These are phyloP conservation scores for Gaertneriomyces semiglobifer DNA, from an alignment of 192 early-diverging fungal species.

Conservation along the genomic window DNA sequence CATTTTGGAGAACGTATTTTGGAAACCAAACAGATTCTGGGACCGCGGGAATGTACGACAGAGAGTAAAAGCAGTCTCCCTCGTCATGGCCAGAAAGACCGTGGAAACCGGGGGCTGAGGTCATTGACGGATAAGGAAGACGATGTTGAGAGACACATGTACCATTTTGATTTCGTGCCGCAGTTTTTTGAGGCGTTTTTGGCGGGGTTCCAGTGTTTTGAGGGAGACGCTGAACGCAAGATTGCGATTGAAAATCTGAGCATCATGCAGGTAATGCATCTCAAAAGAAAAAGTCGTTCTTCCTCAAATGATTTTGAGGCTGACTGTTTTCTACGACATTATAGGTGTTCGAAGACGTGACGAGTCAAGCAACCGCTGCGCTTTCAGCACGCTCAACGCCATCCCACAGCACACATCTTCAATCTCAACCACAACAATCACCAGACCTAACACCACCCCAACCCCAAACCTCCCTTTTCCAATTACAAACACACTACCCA, in stretches of 20 bases:
- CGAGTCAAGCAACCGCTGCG: too few species aligned
- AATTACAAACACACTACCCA: too few species aligned
- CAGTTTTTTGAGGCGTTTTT: conserved; percentile 28
- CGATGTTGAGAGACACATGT: conserved; percentile 7
- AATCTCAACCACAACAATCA: too few species aligned
- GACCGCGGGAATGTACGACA: not conserved
- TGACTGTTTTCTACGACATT: not conserved
- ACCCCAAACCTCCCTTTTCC: too few species aligned
- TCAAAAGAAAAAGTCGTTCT: not conserved
- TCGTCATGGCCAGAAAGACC: not conserved
- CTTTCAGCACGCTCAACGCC: not conserved
- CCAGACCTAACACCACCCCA: too few species aligned
- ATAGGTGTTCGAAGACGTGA: conserved; percentile 3
- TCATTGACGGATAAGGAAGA: not conserved
- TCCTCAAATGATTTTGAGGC: not conserved
- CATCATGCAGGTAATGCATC: conserved; percentile 27
- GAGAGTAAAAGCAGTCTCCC: not conserved
- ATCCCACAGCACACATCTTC: not conserved
- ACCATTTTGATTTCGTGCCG: conserved; percentile 29
- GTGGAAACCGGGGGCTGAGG: not conserved
- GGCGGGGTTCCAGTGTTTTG: conserved; percentile 21
- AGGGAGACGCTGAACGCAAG: conserved; percentile 11
- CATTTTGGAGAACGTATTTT: conserved; percentile 28
- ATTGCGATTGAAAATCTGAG: conserved; percentile 29
- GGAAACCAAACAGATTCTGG: conserved; percentile 27